phyloP scores from a whole-genome alignment of 2,329 filamentous ascomycete genomes.

The Paraconiothyrium sp. region DNA sequence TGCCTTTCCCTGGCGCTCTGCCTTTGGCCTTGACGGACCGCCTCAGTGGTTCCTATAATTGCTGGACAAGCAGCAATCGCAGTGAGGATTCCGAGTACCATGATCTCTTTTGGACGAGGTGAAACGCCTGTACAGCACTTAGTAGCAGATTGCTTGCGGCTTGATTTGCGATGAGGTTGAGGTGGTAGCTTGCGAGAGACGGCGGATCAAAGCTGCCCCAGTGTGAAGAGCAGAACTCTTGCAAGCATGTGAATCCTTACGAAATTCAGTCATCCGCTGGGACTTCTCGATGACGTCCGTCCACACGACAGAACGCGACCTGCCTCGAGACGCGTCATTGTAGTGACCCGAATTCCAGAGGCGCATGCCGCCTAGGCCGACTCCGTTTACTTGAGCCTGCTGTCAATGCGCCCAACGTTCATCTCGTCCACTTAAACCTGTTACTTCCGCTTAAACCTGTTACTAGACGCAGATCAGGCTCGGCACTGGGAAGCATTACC shows the following conservation, averaged over 20 bases:
- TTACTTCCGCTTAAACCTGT: background rate
- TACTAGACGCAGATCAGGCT: background rate
- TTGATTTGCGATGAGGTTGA: background rate
- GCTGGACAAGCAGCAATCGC: slow-evolving; percentile 53
- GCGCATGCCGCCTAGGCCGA: slow-evolving; percentile 5
- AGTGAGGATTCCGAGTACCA: slow-evolving; percentile 46
- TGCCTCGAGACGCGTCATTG: background rate
- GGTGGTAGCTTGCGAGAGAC: background rate
- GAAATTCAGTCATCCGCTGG: background rate
- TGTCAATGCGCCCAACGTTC: background rate
- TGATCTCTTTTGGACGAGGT: slow-evolving; percentile 2
- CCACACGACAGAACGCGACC: background rate
- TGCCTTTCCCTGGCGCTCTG: slow-evolving; percentile 58
- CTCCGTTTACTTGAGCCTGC: background rate
- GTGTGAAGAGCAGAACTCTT: background rate
- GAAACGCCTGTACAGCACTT: slow-evolving; percentile 8
- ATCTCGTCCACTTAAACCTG: background rate
- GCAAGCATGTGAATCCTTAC: background rate
- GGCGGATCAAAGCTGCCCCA: background rate
- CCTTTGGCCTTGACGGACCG: slow-evolving; percentile 57
- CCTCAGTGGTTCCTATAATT: slow-evolving; percentile 56
- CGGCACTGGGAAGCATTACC: too few species aligned
- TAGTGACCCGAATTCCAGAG: background rate
- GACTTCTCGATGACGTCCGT: background rate
- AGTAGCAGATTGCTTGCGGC: slow-evolving; percentile 2